A percentile compares a stretch with the other conserved stretches of the same genome.
Conservation (phyloP, 345 rosid genomes). For the Gossypium longicalyx region DNA sequence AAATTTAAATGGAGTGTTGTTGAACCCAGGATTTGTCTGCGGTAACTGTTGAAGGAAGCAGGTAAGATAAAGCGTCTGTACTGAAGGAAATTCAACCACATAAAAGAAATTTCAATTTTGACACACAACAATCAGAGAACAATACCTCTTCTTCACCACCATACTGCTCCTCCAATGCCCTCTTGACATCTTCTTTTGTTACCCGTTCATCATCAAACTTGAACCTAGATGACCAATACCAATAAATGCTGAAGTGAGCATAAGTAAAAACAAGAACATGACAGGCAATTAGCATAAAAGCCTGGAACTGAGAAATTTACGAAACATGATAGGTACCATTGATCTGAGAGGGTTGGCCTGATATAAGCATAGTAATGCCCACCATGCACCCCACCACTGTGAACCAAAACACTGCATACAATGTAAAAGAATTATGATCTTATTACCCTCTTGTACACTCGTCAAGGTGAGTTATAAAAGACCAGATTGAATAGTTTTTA, state of each 20-base stretch:
- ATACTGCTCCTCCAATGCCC: slow-evolving; percentile 67
- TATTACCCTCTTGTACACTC: neutral
- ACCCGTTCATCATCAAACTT: slow-evolving; percentile 71
- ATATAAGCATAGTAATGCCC: slow-evolving; percentile 71
- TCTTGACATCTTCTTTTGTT: slow-evolving; percentile 55
- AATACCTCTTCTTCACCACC: slow-evolving; percentile 73
- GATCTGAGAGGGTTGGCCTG: slow-evolving; percentile 63
- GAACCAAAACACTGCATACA: slow-evolving; percentile 52
- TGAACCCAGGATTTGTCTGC: slow-evolving; percentile 64
- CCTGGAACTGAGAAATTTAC: neutral
- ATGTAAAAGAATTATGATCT: neutral
- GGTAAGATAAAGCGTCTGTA: slow-evolving; percentile 7
- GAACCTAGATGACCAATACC: slow-evolving; percentile 31
- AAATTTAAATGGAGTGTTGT: slow-evolving; percentile 55
- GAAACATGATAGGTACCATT: slow-evolving; percentile 35
- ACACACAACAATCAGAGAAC: neutral
- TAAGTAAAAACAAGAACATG: neutral
- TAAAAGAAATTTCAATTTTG: neutral
- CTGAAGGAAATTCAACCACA: neutral
- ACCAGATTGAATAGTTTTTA: neutral
- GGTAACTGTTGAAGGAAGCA: slow-evolving; percentile 35
- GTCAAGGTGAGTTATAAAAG: neutral
- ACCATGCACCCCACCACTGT: slow-evolving; percentile 66
- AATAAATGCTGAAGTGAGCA: neutral
- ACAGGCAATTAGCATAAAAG: neutral